Conservation (phyloP, 495 filamentous ascomycete genomes). For the Neurospora africana region DNA sequence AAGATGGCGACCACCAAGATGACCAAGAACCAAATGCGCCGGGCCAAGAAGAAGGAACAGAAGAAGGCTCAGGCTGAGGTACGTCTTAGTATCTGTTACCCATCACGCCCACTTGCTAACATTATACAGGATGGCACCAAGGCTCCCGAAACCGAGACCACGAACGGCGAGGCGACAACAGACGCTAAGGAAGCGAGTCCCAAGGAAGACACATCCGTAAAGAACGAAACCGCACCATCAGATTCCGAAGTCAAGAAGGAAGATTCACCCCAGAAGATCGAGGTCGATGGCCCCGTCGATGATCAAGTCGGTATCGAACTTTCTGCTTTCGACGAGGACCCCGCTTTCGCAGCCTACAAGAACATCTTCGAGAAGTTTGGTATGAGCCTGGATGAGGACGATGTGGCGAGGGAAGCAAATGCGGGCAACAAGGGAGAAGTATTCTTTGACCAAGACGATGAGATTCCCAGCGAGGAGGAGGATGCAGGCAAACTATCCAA, state of each 20-base stretch:
- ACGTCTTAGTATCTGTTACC: conserved; percentile 2
- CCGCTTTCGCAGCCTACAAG: conserved; percentile 74
- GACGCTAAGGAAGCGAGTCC: conserved; percentile 23
- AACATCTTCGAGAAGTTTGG: conserved; percentile 66
- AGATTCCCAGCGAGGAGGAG: conserved; percentile 81
- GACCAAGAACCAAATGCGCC: conserved; percentile 75
- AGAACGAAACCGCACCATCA: conserved; percentile 6
- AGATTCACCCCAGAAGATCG: conserved; percentile 24
- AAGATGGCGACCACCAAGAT: conserved; percentile 51
- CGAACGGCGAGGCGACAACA: conserved; percentile 13
- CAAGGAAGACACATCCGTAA: conserved; percentile 1
- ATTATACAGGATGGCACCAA: conserved; percentile 17
- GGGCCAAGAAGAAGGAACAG: conserved; percentile 83
- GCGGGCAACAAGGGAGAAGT: conserved; percentile 78
- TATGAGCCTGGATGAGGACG: conserved; percentile 37
- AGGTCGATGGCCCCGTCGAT: conserved; percentile 36
- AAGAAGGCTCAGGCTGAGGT: conserved; percentile 50
- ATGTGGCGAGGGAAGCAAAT: conserved; percentile 48
- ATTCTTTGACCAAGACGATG: conserved; percentile 76
- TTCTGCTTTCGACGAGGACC: conserved; percentile 49
- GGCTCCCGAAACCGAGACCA: conserved; percentile 10
- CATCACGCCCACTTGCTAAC: conserved; percentile 3
- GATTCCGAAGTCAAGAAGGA: conserved; percentile 33
- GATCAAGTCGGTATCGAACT: conserved; percentile 29
- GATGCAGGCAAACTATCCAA: conserved; percentile 70